Percentiles rank a stretch among this genome's conserved stretches.
These are phyloP conservation scores for Yarrowia divulgata DNA, from an alignment of 805 yeast genomes.

Conservation along the genomic window DNA sequence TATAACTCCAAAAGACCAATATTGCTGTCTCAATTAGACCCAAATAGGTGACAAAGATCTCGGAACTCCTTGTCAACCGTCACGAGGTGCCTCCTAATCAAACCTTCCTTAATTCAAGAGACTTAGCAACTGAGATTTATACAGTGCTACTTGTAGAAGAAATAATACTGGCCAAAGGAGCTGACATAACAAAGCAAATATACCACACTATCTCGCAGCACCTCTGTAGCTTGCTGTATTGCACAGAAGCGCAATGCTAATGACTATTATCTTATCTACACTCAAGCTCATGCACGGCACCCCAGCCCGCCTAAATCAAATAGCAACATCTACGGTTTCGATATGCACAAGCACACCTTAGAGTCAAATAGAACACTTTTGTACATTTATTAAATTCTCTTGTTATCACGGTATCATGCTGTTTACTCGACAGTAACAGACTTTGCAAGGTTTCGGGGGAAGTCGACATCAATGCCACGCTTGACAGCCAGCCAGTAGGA, in stretches of 20 bases:
- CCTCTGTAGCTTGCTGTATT: neutral
- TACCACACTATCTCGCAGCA: too few relatives aligned
- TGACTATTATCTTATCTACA: too few relatives aligned
- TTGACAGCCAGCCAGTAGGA: slow-evolving; percentile 96
- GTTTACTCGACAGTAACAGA: slow-evolving; percentile 92
- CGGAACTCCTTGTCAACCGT: neutral
- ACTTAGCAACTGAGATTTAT: too few relatives aligned
- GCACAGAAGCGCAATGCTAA: neutral
- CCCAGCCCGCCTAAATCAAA: neutral
- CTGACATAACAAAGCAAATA: too few relatives aligned
- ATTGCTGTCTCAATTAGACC: neutral
- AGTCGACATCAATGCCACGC: slow-evolving; percentile 96
- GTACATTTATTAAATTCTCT: slow-evolving; percentile 39
- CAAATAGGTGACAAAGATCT: neutral
- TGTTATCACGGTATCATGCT: slow-evolving; percentile 40
- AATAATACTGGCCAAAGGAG: too few relatives aligned
- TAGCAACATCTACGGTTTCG: neutral
- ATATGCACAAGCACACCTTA: too few relatives aligned
- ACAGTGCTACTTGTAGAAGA: too few relatives aligned
- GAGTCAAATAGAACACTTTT: slow-evolving; percentile 17
- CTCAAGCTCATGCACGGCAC: neutral
- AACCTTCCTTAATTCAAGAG: neutral
- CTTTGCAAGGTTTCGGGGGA: slow-evolving; percentile 98
- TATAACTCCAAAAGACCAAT: slow-evolving; percentile 3
- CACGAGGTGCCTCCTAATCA: neutral